Evolutionary conservation across 2,329 filamentous ascomycete genomes (phyloP), one percentile per base, ranked within the genome.

Genomic region (Phaeoacremonium minimum): DNA sequence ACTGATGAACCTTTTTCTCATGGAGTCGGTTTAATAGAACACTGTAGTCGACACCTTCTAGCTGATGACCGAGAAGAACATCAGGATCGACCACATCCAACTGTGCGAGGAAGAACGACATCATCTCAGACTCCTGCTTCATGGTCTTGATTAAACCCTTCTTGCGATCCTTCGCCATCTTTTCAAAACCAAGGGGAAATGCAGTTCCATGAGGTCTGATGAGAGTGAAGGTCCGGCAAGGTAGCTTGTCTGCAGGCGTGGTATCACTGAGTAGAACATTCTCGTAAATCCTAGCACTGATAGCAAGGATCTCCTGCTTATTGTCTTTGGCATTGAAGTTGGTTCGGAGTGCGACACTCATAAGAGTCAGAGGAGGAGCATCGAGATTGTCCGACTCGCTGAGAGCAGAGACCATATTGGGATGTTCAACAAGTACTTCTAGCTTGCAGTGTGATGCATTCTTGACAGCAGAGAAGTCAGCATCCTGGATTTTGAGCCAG

Each of bases 381-480:
- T 96, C 88, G 22, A 90, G 59, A 43, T 81, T 87, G 44, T 96
- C 89, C 0, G 82, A 80, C 34, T 95, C 88, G 44, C 73, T 82
- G 35, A 93, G 58, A 4, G 81, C 72, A 1, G 77, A 78, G 41
- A 98, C 79, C 51, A 79, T 77, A 50, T 84, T 81, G 2, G 93
- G 91, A 44, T 89, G 85, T 22, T 77, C 75, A 32, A 89, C 85
- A 49, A 85, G 76, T 33, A 95, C 81, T 61, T 98, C 93, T 9
- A 98, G 78, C 62, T 96, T 97, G 71, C 93, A 96, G 77, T 94
- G 93, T 1, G 93, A 98, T 9, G 89, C 86, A 50, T 96, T 96
- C 60, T 88, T 91, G 47, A 97, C 73, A 6, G 85, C 72, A 14
- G 76, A 75, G 56, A 95, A 96, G 57, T 96, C 83, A 18, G 86